These are phyloP conservation scores for Ogataea pini DNA, from an alignment of 805 yeast species.

Conservation along the genomic window DNA sequence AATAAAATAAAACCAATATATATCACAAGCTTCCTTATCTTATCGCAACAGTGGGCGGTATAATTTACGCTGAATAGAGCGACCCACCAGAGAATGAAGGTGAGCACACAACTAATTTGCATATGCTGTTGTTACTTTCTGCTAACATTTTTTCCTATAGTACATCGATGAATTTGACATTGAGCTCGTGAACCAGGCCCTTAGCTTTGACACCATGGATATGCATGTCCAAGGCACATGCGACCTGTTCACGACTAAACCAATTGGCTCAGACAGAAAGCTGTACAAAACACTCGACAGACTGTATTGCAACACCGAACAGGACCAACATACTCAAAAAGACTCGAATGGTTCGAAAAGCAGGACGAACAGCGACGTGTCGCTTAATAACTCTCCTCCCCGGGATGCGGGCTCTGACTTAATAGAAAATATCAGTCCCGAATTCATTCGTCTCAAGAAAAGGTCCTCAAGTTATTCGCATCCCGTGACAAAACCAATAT, in stretches of 20 bases:
- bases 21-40: background rate
- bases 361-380: conserved; percentile 27
- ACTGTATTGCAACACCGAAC: conserved; percentile 35
- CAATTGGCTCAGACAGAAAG: conserved; percentile 87
- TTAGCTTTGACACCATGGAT: conserved; percentile 75
- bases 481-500: conserved; percentile 22
- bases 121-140: background rate
- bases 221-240: conserved; percentile 83
- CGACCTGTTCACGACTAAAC: conserved; percentile 92
- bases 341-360: conserved; percentile 10
- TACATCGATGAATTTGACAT: conserved; percentile 91
- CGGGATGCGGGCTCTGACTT: conserved; percentile 2
- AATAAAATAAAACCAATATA: background rate
- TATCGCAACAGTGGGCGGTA: background rate
- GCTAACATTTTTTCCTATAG: conserved; percentile 36
- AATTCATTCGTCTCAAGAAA: conserved; percentile 34
- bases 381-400: conserved; percentile 18
- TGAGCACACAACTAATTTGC: conserved; percentile 8
- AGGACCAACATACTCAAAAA: conserved; percentile 9
- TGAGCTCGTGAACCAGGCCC: conserved; percentile 85
- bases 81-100: conserved; percentile 18
- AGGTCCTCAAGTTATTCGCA: conserved; percentile 36
- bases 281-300: conserved; percentile 84
- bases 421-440: conserved; percentile 27
- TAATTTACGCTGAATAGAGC: background rate